These are phyloP conservation scores for Talaromyces liani DNA, from an alignment of 495 filamentous ascomycete genomes.

Conservation along the genomic window DNA sequence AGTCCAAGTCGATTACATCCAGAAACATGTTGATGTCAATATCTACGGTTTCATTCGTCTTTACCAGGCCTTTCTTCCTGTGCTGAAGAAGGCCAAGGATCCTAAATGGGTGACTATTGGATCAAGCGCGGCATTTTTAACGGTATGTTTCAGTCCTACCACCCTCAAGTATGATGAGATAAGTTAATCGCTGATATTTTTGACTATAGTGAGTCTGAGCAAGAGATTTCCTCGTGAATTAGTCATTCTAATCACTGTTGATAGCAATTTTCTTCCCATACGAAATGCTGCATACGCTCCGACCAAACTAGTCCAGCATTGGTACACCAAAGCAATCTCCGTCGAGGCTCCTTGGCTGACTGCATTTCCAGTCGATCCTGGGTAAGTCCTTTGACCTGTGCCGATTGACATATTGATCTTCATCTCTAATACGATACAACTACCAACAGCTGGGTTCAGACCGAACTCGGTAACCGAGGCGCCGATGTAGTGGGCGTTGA, in stretches of 20 bases:
- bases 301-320: conserved; percentile 31
- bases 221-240: background rate
- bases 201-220: background rate
- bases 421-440: conserved; percentile 13
- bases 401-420: background rate
- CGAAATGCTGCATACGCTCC: conserved; percentile 30
- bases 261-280: conserved; percentile 14
- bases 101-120: conserved; percentile 32
- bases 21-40: conserved; percentile 28
- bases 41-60: conserved; percentile 22
- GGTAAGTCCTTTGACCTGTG: conserved; percentile 12
- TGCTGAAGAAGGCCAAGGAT: conserved; percentile 25
- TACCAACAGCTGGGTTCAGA: conserved; percentile 33
- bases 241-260: background rate
- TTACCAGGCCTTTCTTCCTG: conserved; percentile 26
- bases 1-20: conserved; percentile 20
- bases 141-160: conserved; percentile 11
- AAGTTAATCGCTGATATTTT: background rate
- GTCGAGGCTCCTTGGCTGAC: conserved; percentile 28
- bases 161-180: background rate
- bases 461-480: conserved; percentile 36
- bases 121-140: conserved; percentile 17
- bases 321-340: conserved; percentile 28
- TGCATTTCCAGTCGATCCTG: conserved; percentile 24
- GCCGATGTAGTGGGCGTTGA: conserved; percentile 27